Base-by-base conservation (phyloP, 257 asterid genomes). In the Nicotiana tabacum region DNA sequence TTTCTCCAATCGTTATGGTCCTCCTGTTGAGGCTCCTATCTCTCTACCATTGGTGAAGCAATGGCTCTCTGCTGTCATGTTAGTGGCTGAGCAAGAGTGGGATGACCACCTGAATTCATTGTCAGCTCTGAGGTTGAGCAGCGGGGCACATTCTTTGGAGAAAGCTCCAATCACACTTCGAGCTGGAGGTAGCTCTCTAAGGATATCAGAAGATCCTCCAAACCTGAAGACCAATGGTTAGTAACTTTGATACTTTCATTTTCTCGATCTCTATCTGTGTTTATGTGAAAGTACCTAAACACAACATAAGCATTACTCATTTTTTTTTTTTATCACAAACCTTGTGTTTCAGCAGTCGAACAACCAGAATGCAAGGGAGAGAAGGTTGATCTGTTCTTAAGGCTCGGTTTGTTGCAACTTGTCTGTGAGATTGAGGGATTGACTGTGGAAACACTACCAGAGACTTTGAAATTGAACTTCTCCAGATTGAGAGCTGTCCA, bases 361-460 rank as follows among this genome's bases (percentile, higher is more conserved):
- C 86, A 69, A 18, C 81, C 62, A 29, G 84, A 70, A 65, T 84
- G 84, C 74, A 80, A 58, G 55, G 86, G 86, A 68, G 84, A 84
- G 11, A 79, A 79, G 66, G 66, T 84, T 69, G 84, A 84, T 84
- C 74, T 84, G 58, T 30, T 69, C 62, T 35, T 84, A 69, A 84
- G 86, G 84, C 84, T 84, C 3, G 86, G 86, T 33, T 84, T 84
- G 51, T 70, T 84, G 58, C 82, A 61, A 53, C 81, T 84, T 30
- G 84, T 84, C 37, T 43, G 66, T 80, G 77, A 68, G 39, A 76
- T 84, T 67, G 83, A 69, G 72, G 86, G 86, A 46, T 58, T 80
- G 66, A 84, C 81, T 0, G 81, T 8, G 13, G 86, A 84, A 58
- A 69, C 24, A 76, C 80, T 84, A n/a, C 86, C 86, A 0, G 86